Percentiles rank a stretch among this genome's conserved stretches.
These are phyloP conservation scores for Nigrograna mackinnonii DNA, from an alignment of 2,329 filamentous ascomycete species.

Conservation along the genomic window DNA sequence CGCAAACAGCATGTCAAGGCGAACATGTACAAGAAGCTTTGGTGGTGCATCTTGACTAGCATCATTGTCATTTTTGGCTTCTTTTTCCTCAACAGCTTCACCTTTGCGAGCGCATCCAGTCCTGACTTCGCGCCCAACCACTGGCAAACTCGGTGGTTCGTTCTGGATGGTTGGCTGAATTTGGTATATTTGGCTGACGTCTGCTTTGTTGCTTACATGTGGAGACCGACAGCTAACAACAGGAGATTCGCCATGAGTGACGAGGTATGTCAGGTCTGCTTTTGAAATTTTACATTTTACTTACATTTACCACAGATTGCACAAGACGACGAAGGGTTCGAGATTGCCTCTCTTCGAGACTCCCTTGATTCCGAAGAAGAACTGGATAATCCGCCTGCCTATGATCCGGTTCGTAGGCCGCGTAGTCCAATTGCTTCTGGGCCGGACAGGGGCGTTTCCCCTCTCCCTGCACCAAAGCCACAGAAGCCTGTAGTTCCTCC, in stretches of 20 bases:
- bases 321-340: conserved; percentile 97
- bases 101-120: conserved; percentile 82
- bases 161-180: conserved; percentile 96
- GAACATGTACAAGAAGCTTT: conserved; percentile 95
- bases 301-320: conserved; percentile 65
- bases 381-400: conserved; percentile 39
- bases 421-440: conserved; percentile 16
- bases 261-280: conserved; percentile 61
- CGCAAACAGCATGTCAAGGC: conserved; percentile 94
- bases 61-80: conserved; percentile 97
- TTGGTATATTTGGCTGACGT: conserved; percentile 95
- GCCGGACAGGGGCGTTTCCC: conserved; percentile 45
- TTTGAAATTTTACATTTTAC: conserved; percentile 10
- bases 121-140: conserved; percentile 93
- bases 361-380: conserved; percentile 67
- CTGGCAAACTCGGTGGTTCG: conserved; percentile 97
- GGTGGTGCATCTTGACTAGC: conserved; percentile 94
- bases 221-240: conserved; percentile 96
- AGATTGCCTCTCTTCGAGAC: conserved; percentile 89
- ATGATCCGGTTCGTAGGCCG: conserved; percentile 43
- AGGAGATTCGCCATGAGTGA: conserved; percentile 98
- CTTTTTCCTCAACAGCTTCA: conserved; percentile 98
- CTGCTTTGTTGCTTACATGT: conserved; percentile 90
- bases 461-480: conserved; percentile 57
- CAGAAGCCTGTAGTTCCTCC: conserved; percentile 54